phyloP scores from a whole-genome alignment of 2,329 filamentous ascomycete species.

The Aurifilum marmelostoma region DNA sequence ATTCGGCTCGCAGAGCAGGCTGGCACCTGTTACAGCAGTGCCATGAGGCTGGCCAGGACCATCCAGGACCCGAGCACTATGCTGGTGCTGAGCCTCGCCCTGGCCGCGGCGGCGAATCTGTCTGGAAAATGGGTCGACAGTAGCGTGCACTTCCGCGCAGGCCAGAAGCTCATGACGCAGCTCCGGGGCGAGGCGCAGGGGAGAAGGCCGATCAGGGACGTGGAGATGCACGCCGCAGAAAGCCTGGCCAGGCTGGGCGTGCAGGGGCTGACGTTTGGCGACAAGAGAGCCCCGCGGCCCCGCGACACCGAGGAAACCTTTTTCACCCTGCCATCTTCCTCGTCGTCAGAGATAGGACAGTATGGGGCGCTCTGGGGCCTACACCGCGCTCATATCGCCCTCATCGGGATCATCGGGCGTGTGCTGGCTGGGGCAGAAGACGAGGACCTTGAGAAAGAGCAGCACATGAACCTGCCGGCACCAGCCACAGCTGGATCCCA shows the following conservation, averaged over 20 bases:
- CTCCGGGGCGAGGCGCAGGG: conserved; percentile 9
- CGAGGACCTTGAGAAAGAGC: neutral
- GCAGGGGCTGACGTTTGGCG: conserved; percentile 41
- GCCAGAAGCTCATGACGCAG: conserved; percentile 34
- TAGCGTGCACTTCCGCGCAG: conserved; percentile 39
- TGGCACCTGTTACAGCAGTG: conserved; percentile 34
- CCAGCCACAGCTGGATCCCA: too few relatives aligned
- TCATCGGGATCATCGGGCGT: conserved; percentile 30
- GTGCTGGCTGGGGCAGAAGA: conserved; percentile 20
- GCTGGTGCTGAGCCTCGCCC: conserved; percentile 39
- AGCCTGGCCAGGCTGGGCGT: conserved; percentile 39
- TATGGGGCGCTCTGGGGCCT: conserved; percentile 18
- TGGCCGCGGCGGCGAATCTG: conserved; percentile 39
- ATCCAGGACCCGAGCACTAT: conserved; percentile 36
- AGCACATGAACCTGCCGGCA: neutral
- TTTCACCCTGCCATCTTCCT: neutral
- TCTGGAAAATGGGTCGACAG: conserved; percentile 39
- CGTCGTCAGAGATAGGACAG: neutral
- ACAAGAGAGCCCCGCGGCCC: conserved; percentile 38
- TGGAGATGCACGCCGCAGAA: conserved; percentile 30
- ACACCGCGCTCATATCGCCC: conserved; percentile 25
- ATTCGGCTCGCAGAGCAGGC: conserved; percentile 35
- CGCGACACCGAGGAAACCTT: conserved; percentile 1
- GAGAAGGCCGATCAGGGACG: conserved; percentile 14
- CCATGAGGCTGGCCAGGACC: conserved; percentile 36